Percentiles rank a stretch among this genome's conserved stretches.
These are phyloP conservation scores for Trichosporon inkin DNA, from an alignment of 1,284 basidiomycete genomes.

Conservation along the genomic window DNA sequence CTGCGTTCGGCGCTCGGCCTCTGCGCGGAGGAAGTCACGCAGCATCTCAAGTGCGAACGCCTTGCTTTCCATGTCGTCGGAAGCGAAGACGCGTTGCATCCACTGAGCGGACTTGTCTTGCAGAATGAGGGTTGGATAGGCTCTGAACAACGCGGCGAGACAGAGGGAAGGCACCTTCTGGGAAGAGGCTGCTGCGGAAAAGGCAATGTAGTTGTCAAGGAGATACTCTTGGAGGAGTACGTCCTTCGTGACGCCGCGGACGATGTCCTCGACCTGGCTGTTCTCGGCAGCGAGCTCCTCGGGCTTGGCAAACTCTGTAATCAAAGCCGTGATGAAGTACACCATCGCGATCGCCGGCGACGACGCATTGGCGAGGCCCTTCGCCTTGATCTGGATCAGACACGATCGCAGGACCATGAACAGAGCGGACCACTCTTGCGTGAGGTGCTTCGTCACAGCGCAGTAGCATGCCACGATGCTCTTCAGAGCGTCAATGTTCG, in stretches of 20 bases:
- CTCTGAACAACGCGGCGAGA: constrained; percentile 85
- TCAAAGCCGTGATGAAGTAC: constrained; percentile 73
- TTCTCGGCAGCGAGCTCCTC: constrained; percentile 73
- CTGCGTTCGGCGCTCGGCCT: constrained; percentile 54
- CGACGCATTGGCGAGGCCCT: not conserved
- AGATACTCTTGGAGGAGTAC: constrained; percentile 70
- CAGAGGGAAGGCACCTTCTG: constrained; percentile 57
- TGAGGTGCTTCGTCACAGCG: constrained; percentile 73
- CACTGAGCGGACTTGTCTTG: constrained; percentile 69
- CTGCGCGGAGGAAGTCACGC: constrained; percentile 79
- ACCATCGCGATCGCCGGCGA: constrained; percentile 52
- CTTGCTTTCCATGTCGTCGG: constrained; percentile 65
- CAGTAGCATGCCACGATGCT: constrained; percentile 90
- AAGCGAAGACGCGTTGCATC: constrained; percentile 80
- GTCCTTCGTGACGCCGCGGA: constrained; percentile 9
- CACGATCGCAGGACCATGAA: constrained; percentile 75
- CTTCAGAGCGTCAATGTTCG: constrained; percentile 71
- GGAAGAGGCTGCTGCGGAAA: constrained; percentile 23
- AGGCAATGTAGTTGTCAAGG: constrained; percentile 63
- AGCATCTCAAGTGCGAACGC: constrained; percentile 77
- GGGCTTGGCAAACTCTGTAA: constrained; percentile 84
- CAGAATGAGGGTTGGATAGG: constrained; percentile 84
- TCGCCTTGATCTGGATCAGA: constrained; percentile 57
- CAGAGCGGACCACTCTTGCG: constrained; percentile 73
- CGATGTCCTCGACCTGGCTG: constrained; percentile 74